phyloP scores from a whole-genome alignment of 148 eudicot genomes.

The Nyssa sinensis region DNA sequence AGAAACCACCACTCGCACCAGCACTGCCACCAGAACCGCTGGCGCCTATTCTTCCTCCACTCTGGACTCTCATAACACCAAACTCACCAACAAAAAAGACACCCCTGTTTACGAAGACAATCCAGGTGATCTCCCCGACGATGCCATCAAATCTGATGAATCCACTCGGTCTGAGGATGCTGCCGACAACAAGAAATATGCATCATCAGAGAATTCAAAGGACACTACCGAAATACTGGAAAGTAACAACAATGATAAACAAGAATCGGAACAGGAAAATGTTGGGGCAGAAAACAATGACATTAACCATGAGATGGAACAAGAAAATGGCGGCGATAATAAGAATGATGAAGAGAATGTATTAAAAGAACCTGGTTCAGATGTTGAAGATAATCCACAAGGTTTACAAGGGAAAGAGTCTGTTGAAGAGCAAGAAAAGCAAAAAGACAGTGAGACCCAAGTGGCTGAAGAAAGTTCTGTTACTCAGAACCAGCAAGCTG shows the following conservation, averaged over 20 bases:
- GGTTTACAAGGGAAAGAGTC: too few relatives aligned
- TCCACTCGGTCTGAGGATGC: neutral
- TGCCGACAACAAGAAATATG: conserved; percentile 5
- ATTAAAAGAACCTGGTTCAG: conserved; percentile 8
- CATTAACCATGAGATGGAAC: neutral
- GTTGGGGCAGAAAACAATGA: conserved; percentile 17
- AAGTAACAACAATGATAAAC: too few relatives aligned
- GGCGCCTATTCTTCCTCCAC: conserved; percentile 9
- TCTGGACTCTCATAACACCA: conserved; percentile 1
- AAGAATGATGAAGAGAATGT: conserved; percentile 16
- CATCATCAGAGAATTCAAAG: conserved; percentile 11
- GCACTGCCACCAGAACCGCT: conserved; percentile 7
- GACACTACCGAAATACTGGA: too few relatives aligned
- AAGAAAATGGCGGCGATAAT: conserved; percentile 15
- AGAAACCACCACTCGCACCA: conserved; percentile 23
- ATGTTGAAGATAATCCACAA: too few relatives aligned
- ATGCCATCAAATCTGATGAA: conserved; percentile 40
- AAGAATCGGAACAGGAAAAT: neutral
- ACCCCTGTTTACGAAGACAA: conserved; percentile 46
- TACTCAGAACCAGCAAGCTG: conserved; percentile 36
- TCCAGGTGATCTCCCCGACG: conserved; percentile 60
- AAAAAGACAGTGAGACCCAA: too few relatives aligned
- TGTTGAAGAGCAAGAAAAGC: too few relatives aligned
- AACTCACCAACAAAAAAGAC: conserved; percentile 4
- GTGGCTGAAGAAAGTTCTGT: conserved; percentile 44